Evolutionary conservation across 2,329 filamentous ascomycete genomes (phyloP), one percentile per base, ranked within the genome.

Genomic region (Penicillium olsonii): DNA sequence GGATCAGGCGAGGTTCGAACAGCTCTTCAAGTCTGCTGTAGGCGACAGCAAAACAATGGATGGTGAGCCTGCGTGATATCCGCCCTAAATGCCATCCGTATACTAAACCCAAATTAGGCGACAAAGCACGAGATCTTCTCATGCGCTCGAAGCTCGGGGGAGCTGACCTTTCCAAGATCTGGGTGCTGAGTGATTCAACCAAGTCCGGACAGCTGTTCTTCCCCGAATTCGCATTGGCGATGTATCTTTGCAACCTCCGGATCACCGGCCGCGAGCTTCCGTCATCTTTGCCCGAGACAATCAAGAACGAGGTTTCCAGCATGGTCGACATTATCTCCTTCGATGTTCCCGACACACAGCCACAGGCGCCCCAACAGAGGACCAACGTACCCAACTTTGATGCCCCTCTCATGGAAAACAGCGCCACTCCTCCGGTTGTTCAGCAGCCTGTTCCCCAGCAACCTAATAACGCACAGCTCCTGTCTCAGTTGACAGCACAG

Each of bases 321-420:
- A 97, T 99, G 92, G 94, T 99, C 34, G 94, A 99, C 67, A 99
- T 99, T 48, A 99, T 99, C 67, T 96, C 91, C 52, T 99, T 99
- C 68, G 90, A 87, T 60, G 83, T 96, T 19, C 84, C 84, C 0
- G 94, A 99, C 57, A 87, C 92, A 22, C 76, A 75, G 33, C 76
- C 74, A 12, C 70, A 71, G 34, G 73, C 80, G 17, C 71, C 80
- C n/a, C 74, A 76, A 22, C 46, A 49, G 3, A 78, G 78, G 45
- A 83, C 77, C 52, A 92, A 89, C 69, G 83, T 83, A 14, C 86
- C 89, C 1, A 87, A 84, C 61, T 90, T 92, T 65, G 83, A 81
- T 65, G 75, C 81, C 41, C 76, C 80, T 22, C 62, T 79, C 33
- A 63, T 73, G 55, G 72, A 80, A 55, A 79, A 75, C 61, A 72